A percentile compares a stretch with the other conserved stretches of the same genome.
Evolutionary conservation across 345 rosid genomes (phyloP).

Genomic region (Combretum micranthum): DNA sequence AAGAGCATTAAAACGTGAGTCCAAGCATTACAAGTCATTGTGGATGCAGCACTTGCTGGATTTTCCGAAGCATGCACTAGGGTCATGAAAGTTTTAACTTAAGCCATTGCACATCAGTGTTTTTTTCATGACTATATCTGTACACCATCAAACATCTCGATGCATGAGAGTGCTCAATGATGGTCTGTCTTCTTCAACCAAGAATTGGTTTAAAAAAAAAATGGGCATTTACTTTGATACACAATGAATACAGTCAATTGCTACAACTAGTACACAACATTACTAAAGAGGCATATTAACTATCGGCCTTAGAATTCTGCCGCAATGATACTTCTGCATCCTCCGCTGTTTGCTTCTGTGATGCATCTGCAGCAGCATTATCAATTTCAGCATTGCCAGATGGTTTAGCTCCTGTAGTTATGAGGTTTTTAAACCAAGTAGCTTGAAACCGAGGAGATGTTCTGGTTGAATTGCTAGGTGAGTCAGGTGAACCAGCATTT

Average conservation of each 20-base stretch:
- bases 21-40: no score
- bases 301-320: slow-evolving; percentile 15
- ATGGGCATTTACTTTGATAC: slow-evolving; percentile 21
- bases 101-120: no score
- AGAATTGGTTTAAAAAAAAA: slow-evolving; percentile 10
- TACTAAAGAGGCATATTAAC: neutral
- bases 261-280: neutral
- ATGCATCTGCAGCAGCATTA: slow-evolving; percentile 22
- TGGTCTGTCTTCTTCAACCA: slow-evolving; percentile 26
- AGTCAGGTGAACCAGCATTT: slow-evolving; percentile 29
- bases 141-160: no score
- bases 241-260: slow-evolving; percentile 14
- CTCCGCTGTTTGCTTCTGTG: slow-evolving; percentile 20
- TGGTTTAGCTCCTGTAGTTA: slow-evolving; percentile 60
- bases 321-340: slow-evolving; percentile 3
- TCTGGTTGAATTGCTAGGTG: slow-evolving; percentile 49
- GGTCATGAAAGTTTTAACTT: no score
- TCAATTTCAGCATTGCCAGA: slow-evolving; percentile 38
- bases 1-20: no score
- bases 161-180: slow-evolving; percentile 11
- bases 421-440: slow-evolving; percentile 73
- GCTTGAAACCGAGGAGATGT: slow-evolving; percentile 57
- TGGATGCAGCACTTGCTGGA: no score
- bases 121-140: no score
- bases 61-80: no score